Evolutionary conservation across 192 early-diverging fungal genomes (phyloP), one percentile per base, ranked within the genome.

Genomic region (Backusella mclennaniae): DNA sequence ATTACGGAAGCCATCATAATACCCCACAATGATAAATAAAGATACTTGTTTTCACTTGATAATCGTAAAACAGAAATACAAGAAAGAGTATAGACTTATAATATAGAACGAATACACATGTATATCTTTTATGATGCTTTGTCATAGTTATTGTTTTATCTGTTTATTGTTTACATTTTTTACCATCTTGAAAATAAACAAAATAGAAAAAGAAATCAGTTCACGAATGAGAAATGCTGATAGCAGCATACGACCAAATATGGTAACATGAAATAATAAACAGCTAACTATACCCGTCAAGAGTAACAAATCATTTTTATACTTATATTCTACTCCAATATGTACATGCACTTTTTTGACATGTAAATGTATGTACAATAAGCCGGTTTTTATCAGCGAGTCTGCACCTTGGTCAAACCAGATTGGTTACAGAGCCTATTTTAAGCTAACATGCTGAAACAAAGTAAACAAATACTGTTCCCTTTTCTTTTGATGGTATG

Each of bases 381-480:
- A 49, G 19, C 46, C 19, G 4, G 19, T 49, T 49, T 19, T 49
- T 49, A 49, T 49, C 19, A n/a, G 19, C 46, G 46, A 49, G 46
- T 49, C 56, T 63, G 56, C 56, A 29, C 26, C 56, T 63, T 63
- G 56, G 12, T 63, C 56, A 63, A 63, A 63, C 23, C 56, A 63
- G 56, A 63, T 63, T 63, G 56, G 56, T 29, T 29, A 63, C 12
- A 12, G 9, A 8, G 5, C 11, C 8, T 31, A 33, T 33, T 63
- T 63, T 63, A 63, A 14, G 11, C 9, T 26, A 59, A 21, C 23
- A 23, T 26, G n/a, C 23, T 59, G 53, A 59, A 59, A 59, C 53
- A 59, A 59, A 1, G 21, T 59, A 59, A 59, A 59, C 26, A 63
- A 63, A 63, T 59, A 12, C 23, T 12, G 49, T 17, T 5, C 7